Evolutionary conservation across 2,329 filamentous ascomycete species (phyloP), one percentile per base, ranked within the genome.

Genomic region (Penicillium sp.): DNA sequence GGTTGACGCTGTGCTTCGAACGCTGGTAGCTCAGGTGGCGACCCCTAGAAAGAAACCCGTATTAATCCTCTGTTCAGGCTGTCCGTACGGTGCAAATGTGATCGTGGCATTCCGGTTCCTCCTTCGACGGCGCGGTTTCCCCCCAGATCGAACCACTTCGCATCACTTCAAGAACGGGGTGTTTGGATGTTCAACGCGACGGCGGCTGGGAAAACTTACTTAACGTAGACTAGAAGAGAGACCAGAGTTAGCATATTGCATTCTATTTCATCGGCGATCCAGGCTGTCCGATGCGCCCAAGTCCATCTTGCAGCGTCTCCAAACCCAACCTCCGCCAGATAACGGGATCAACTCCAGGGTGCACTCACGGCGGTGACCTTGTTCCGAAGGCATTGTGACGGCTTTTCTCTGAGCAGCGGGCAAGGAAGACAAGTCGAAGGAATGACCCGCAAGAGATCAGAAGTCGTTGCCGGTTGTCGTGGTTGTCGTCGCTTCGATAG

Each of bases 11-110:
- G 77, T 87, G 86, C 80, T 94, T 91, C 72, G 85, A 86, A 75
- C 91, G 87, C 81, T 94, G 85, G 81, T 95, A 96, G 78, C 86
- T 91, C 77, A 97, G 79, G 84, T 97, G 91, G 77, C 89, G 90
- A 80, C 89, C 91, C 88, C 87, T 94, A 69, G 52, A 54, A 54
- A 58, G 43, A 52, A 56, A 57, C 48, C 50, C 54, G 54, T 57
- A 59, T 67, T 64, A 67, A 65, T 51, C 43, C 30, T 53, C 56
- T 58, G 50, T 51, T 48, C 48, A 42, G 26, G 15, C 23, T 29
- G 35, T 34, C 17, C 26, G 10, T 34, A 41, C 16, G 37, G 27
- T 35, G 21, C 36, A 31, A 41, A 14, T 31, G 33, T 20, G 31
- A 17, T 27, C 35, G 10, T 19, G 32, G 32, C 39, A 37, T 36